These are phyloP conservation scores for Umbelopsis ramanniana DNA, from an alignment of 192 early-diverging fungal species.

Conservation along the genomic window DNA sequence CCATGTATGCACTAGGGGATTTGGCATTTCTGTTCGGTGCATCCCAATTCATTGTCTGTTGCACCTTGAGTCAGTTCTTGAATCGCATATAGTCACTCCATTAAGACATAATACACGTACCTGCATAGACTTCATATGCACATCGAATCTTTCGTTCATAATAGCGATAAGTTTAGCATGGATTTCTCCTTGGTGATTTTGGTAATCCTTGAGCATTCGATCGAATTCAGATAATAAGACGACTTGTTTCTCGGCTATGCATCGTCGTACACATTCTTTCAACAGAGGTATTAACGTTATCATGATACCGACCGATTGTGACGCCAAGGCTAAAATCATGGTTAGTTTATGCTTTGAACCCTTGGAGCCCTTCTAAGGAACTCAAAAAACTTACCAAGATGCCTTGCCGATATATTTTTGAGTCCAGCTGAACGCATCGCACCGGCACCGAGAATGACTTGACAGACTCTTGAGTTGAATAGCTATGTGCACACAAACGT, in stretches of 20 bases:
- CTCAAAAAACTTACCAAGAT: constrained; percentile 65
- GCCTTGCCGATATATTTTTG: constrained; percentile 96
- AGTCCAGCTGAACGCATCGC: constrained; percentile 97
- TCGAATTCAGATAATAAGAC: constrained; percentile 91
- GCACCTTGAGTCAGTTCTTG: not conserved
- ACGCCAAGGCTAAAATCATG: constrained; percentile 73
- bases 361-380: too few species aligned
- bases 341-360: not conserved
- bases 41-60: constrained; percentile 17
- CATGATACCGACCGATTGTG: constrained; percentile 89
- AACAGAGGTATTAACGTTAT: constrained; percentile 87
- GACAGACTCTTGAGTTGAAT: constrained; percentile 95
- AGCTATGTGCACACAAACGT: constrained; percentile 48
- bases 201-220: constrained; percentile 78
- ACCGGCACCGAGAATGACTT: constrained; percentile 97
- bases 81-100: constrained; percentile 59
- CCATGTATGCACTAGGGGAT: constrained; percentile 70
- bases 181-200: constrained; percentile 90
- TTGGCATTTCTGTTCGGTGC: constrained; percentile 17
- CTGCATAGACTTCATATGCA: constrained; percentile 78
- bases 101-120: constrained; percentile 34
- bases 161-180: constrained; percentile 91
- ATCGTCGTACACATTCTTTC: constrained; percentile 71
- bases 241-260: constrained; percentile 79
- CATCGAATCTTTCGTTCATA: constrained; percentile 87